Base-by-base conservation (phyloP, 805 yeast species). In the Saccharomycopsis lassenensis region DNA sequence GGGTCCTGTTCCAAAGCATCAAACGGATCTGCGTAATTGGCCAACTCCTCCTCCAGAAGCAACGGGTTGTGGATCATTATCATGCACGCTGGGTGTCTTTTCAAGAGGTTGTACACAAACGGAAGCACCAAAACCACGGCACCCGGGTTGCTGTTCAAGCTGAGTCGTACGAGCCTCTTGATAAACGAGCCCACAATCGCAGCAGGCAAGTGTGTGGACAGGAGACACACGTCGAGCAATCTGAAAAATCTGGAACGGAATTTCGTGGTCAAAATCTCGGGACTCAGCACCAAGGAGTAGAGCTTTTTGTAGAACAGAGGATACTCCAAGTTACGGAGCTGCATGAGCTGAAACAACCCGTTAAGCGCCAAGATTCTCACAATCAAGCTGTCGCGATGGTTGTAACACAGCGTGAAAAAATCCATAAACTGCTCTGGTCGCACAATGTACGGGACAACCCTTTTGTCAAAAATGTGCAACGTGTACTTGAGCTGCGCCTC, bases 71-170 rank as follows among this genome's bases (percentile, higher is more conserved):
- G 97, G 28, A 89, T 66, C 69, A 89, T 63, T 17, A 79, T 62
- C 94, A 87, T 89, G 64, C 96, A 87, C 4, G 87, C 74, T 29
- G 96, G 96, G 58, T 91, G 98, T 49, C 84, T 74, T 54, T 84
- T 89, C 50, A 91, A 57, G 45, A 86, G 67, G 55, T 89, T 89
- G 61, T 89, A 89, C 8, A 86, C 68, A 54, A 91, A 85, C n/a
- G 98, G 97, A 15, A 89, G 69, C 10, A 84, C 68, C 2, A 84
- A 73, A 12, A 89, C 93, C 26, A 83, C 74, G 2, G 95, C 95
- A 1, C 94, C 70, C 2, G 96, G 94, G 19, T 94, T 83, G 1
- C 94, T 77, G 8, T 73, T 65, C 30, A 89, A 54, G 1, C 89
- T 64, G 31, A 87, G 62, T 36, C 94, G 67, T 1, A 94, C 75